phyloP scores from a whole-genome alignment of 306 rosid genomes.

The Lotus japonicus region DNA sequence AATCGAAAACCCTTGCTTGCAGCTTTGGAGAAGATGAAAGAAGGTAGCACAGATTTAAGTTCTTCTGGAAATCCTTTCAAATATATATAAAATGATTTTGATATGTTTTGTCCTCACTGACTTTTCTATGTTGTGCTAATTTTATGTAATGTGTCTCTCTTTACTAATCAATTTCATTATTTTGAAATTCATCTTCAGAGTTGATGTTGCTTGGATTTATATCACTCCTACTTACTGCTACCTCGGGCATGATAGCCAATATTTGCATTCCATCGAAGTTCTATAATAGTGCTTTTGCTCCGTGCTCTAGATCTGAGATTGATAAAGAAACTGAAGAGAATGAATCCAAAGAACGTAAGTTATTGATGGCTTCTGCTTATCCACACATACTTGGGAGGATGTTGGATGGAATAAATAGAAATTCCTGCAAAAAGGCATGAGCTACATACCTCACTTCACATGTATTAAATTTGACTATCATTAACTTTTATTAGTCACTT shows the following conservation, averaged over 20 bases:
- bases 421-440: conserved; percentile 69
- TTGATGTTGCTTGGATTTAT: conserved; percentile 98
- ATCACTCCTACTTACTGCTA: conserved; percentile 91
- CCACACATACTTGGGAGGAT: conserved; percentile 51
- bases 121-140: background rate
- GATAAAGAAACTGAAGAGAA: conserved; percentile 49
- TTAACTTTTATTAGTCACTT: background rate
- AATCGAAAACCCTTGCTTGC: conserved; percentile 88
- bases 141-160: background rate
- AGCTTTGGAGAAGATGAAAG: conserved; percentile 98
- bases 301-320: conserved; percentile 71
- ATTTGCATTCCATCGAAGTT: conserved; percentile 89
- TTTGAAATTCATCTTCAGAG: conserved; percentile 51
- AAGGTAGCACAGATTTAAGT: conserved; percentile 43
- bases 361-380: conserved; percentile 42
- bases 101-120: background rate
- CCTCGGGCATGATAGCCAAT: conserved; percentile 79
- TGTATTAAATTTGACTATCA: conserved; percentile 12
- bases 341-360: conserved; percentile 50
- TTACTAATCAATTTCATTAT: conserved; percentile 5
- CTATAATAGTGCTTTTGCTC: conserved; percentile 68
- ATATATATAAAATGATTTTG: background rate
- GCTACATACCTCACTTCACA: conserved; percentile 1
- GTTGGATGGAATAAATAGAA: conserved; percentile 41
- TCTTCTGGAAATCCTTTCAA: background rate